phyloP scores from a whole-genome alignment of 139 green algal species.

The Nannochloris sp. region DNA sequence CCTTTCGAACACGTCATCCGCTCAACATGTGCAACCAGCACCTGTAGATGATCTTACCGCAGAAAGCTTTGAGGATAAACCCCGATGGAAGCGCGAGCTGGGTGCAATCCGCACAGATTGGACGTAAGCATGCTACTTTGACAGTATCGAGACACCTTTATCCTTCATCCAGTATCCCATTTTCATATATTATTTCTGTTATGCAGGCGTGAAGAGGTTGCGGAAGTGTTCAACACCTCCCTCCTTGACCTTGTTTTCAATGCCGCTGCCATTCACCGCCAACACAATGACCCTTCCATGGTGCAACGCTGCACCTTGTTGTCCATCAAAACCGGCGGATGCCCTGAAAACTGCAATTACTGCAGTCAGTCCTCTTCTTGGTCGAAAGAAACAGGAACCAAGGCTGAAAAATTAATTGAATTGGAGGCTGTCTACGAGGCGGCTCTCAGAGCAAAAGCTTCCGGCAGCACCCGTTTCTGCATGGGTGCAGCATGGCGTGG shows the following conservation, averaged over 20 bases:
- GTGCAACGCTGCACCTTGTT: slow-evolving; percentile 97
- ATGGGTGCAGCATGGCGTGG: slow-evolving; percentile 97
- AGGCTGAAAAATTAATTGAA: slow-evolving; percentile 91
- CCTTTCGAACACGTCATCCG: neutral
- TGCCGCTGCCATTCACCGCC: slow-evolving; percentile 79
- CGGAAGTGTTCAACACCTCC: slow-evolving; percentile 77
- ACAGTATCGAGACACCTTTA: neutral
- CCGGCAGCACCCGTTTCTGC: slow-evolving; percentile 96
- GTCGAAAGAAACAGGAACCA: slow-evolving; percentile 74
- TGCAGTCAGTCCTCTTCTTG: slow-evolving; percentile 80
- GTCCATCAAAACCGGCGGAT: slow-evolving; percentile 97
- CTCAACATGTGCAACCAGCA: neutral
- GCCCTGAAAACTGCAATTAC: slow-evolving; percentile 96
- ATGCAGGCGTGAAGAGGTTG: slow-evolving; percentile 78
- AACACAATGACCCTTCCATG: slow-evolving; percentile 84
- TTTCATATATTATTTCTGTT: neutral
- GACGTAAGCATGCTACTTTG: slow-evolving; percentile 48
- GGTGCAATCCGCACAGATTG: slow-evolving; percentile 71
- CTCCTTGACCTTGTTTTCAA: slow-evolving; percentile 89
- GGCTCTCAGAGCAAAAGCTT: slow-evolving; percentile 73
- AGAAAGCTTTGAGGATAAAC: neutral
- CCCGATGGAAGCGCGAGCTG: slow-evolving; percentile 55
- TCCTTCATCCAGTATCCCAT: neutral
- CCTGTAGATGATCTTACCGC: slow-evolving; percentile 1
- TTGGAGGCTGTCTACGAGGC: slow-evolving; percentile 86